Conservation (phyloP, 768 basidiomycete species). For the Artomyces pyxidatus region DNA sequence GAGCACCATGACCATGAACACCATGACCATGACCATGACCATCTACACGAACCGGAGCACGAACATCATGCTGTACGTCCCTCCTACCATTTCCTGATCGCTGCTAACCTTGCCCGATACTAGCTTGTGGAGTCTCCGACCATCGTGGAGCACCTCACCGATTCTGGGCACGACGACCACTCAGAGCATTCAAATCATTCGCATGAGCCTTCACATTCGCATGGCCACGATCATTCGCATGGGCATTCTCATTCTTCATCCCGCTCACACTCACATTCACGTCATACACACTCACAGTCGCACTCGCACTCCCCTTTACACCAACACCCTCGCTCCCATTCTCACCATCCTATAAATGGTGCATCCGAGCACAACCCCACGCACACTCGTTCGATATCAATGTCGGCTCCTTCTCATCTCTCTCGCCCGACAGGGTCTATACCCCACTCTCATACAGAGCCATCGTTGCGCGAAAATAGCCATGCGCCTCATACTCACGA, state of each 20-base stretch:
- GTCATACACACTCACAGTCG: conserved; percentile 16
- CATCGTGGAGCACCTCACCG: conserved; percentile 7
- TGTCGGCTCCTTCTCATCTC: conserved; percentile 11
- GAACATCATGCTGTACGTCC: background rate
- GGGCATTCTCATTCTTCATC: conserved; percentile 2
- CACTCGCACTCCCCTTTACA: conserved; percentile 24
- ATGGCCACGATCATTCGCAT: conserved; percentile 21
- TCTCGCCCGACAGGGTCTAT: conserved; percentile 21
- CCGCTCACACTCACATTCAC: background rate
- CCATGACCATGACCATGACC: conserved; percentile 18
- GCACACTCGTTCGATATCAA: conserved; percentile 18
- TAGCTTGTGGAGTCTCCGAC: conserved; percentile 1
- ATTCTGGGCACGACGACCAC: conserved; percentile 3
- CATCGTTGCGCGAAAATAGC: background rate
- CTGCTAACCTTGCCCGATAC: no score
- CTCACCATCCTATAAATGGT: conserved; percentile 15
- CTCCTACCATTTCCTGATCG: no score
- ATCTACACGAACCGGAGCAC: conserved; percentile 5
- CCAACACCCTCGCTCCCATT: conserved; percentile 22
- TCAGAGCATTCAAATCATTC: conserved; percentile 18
- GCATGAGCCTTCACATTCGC: conserved; percentile 16
- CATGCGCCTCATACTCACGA: background rate
- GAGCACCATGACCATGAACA: conserved; percentile 21
- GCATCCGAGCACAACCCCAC: conserved; percentile 6
- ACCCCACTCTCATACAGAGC: conserved; percentile 15